These are phyloP conservation scores for Scheffersomyces titani DNA, from an alignment of 1,139 yeast genomes.

Conservation along the genomic window DNA sequence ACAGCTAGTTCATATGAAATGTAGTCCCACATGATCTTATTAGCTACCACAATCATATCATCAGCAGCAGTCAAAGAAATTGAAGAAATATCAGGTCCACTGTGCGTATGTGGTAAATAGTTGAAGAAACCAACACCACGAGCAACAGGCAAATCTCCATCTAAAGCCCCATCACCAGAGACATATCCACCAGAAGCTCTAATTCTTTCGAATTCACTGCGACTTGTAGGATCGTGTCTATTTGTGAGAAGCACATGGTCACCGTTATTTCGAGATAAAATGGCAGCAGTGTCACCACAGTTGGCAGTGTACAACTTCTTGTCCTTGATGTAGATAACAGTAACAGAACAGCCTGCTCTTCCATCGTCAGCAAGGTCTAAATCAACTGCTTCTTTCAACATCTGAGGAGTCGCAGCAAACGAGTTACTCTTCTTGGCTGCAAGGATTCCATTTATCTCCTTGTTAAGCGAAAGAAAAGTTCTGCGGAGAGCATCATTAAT, in stretches of 20 bases:
- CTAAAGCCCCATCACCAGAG: slow-evolving; percentile 80
- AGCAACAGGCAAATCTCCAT: slow-evolving; percentile 79
- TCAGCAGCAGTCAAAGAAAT: slow-evolving; percentile 67
- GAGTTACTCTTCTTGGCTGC: slow-evolving; percentile 36
- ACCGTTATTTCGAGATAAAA: slow-evolving; percentile 79
- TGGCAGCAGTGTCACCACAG: slow-evolving; percentile 86
- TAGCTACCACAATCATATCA: slow-evolving; percentile 85
- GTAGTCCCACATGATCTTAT: slow-evolving; percentile 82
- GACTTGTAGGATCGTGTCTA: slow-evolving; percentile 81
- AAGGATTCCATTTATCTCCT: slow-evolving; percentile 60
- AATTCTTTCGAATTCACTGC: slow-evolving; percentile 81
- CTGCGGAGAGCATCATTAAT: slow-evolving; percentile 73
- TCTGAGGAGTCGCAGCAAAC: slow-evolving; percentile 23
- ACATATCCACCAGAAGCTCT: slow-evolving; percentile 92
- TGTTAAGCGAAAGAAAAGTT: slow-evolving; percentile 76
- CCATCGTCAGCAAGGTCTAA: slow-evolving; percentile 60
- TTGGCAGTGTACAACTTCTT: slow-evolving; percentile 78
- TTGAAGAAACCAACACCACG: slow-evolving; percentile 92
- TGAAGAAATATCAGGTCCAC: slow-evolving; percentile 78
- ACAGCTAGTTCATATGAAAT: slow-evolving; percentile 85
- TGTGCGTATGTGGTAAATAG: slow-evolving; percentile 83
- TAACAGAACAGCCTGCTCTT: slow-evolving; percentile 82
- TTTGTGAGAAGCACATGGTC: slow-evolving; percentile 72
- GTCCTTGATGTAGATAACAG: slow-evolving; percentile 77
- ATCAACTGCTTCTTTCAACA: slow-evolving; percentile 44